phyloP scores from a whole-genome alignment of 495 filamentous ascomycete genomes.

The Haplographium delicatum region DNA sequence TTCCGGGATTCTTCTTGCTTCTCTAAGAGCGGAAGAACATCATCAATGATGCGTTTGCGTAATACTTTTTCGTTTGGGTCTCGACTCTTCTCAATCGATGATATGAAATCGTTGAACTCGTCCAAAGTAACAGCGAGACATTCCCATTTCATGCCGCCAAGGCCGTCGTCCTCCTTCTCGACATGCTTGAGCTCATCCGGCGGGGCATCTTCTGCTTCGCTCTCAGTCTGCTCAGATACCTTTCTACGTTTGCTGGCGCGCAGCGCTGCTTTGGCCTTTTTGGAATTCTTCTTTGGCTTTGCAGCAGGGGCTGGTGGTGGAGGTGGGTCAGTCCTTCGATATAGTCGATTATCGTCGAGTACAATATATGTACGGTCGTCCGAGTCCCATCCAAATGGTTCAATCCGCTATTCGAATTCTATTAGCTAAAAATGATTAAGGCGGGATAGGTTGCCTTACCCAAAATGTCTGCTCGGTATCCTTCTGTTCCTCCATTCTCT shows the following conservation, averaged over 20 bases:
- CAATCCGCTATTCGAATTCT: conserved; percentile 64
- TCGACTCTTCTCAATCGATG: conserved; percentile 62
- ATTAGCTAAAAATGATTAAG: conserved; percentile 18
- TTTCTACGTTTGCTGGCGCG: conserved; percentile 71
- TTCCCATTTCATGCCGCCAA: conserved; percentile 80
- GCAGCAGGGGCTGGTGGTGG: conserved; percentile 50
- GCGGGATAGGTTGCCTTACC: conserved; percentile 47
- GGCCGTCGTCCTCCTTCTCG: conserved; percentile 46
- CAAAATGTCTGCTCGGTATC: conserved; percentile 77
- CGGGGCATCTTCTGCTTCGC: conserved; percentile 43
- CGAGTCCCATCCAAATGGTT: conserved; percentile 83
- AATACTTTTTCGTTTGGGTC: conserved; percentile 79
- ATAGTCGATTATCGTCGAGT: conserved; percentile 89
- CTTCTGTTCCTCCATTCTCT: conserved; percentile 77
- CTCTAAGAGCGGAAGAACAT: conserved; percentile 78
- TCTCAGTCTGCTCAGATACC: conserved; percentile 48
- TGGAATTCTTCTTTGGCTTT: conserved; percentile 73
- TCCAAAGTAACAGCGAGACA: conserved; percentile 75
- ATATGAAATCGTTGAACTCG: conserved; percentile 71
- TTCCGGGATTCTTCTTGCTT: conserved; percentile 72
- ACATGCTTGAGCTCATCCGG: conserved; percentile 33
- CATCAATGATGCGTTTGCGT: conserved; percentile 58
- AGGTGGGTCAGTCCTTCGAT: conserved; percentile 68
- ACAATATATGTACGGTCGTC: conserved; percentile 83
- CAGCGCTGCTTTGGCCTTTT: conserved; percentile 61